Percentiles rank a stretch among this genome's conserved stretches.
Evolutionary conservation across 768 basidiomycete species (phyloP).

Genomic region (Lyophyllum semitale): DNA sequence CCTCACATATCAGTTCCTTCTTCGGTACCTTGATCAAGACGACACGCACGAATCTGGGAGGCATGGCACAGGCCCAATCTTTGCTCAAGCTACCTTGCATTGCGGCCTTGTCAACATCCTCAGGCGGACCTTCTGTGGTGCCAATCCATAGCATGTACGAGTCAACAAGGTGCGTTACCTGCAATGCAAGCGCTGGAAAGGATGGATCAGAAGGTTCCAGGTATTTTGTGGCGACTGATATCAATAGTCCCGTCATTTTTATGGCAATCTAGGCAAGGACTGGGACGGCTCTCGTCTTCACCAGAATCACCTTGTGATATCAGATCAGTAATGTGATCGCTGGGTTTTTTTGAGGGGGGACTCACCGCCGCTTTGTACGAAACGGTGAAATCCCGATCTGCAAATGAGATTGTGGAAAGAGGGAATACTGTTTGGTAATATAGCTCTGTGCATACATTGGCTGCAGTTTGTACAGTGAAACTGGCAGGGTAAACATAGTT

Average conservation of each 20-base stretch:
- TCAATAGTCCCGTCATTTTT: slow-evolving; percentile 9
- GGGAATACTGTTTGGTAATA: too few relatives aligned
- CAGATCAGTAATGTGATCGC: not conserved
- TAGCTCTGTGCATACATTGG: too few relatives aligned
- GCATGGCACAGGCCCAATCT: slow-evolving; percentile 89
- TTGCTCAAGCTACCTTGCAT: slow-evolving; percentile 57
- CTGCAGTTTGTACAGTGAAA: too few relatives aligned
- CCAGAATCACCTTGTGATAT: too few relatives aligned
- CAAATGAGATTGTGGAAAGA: too few relatives aligned
- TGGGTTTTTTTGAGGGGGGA: too few relatives aligned
- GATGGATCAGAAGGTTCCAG: slow-evolving; percentile 50
- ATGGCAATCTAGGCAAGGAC: too few relatives aligned
- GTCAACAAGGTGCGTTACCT: slow-evolving; percentile 65
- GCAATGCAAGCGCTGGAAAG: slow-evolving; percentile 61
- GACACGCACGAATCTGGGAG: slow-evolving; percentile 41
- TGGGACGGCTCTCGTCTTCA: too few relatives aligned
- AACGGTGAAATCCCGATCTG: too few relatives aligned
- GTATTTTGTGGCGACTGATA: slow-evolving; percentile 46
- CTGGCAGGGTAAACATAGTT: too few relatives aligned
- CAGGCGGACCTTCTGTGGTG: slow-evolving; percentile 46
- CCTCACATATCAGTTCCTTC: slow-evolving; percentile 7
- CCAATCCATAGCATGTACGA: slow-evolving; percentile 88
- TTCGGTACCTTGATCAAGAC: slow-evolving; percentile 11
- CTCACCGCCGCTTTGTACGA: too few relatives aligned
- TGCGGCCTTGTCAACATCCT: slow-evolving; percentile 49